phyloP scores from a whole-genome alignment of 2,329 filamentous ascomycete genomes.

The Microsporum canis region DNA sequence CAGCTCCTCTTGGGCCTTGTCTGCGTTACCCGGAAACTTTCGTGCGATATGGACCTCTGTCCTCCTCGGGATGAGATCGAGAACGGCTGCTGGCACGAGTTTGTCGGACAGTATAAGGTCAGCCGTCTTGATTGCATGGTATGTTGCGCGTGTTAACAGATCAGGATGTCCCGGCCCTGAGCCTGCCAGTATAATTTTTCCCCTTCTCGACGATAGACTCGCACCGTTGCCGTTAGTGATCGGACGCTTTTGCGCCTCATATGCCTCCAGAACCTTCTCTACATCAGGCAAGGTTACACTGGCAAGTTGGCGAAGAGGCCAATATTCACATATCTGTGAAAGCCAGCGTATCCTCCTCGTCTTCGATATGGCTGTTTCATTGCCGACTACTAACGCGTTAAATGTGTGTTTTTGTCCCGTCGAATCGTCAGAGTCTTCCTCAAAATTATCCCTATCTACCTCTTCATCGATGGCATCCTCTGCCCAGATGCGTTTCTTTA shows the following conservation, averaged over 20 bases:
- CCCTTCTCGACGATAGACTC: slow-evolving; percentile 31
- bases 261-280: slow-evolving; percentile 61
- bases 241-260: slow-evolving; percentile 30
- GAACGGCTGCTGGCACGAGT: slow-evolving; percentile 59
- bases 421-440: slow-evolving; percentile 40
- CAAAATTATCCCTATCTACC: slow-evolving; percentile 30
- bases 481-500: slow-evolving; percentile 60
- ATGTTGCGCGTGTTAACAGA: slow-evolving; percentile 60
- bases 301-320: slow-evolving; percentile 76
- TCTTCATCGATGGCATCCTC: slow-evolving; percentile 52
- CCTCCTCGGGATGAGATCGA: slow-evolving; percentile 80
- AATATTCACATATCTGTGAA: slow-evolving; percentile 95
- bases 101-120: slow-evolving; percentile 44
- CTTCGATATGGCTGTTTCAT: slow-evolving; percentile 62
- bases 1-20: slow-evolving; percentile 83
- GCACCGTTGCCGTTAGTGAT: slow-evolving; percentile 8
- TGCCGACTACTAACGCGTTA: slow-evolving; percentile 62
- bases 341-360: slow-evolving; percentile 84
- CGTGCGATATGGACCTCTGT: slow-evolving; percentile 84
- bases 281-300: slow-evolving; percentile 70
- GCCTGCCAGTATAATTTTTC: slow-evolving; percentile 76
- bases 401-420: slow-evolving; percentile 61
- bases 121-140: slow-evolving; percentile 38
- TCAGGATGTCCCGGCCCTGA: slow-evolving; percentile 89
- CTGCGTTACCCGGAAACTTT: slow-evolving; percentile 96